Conservation (phyloP, 192 early-diverging fungal genomes). For the Gonapodya prolifera region DNA sequence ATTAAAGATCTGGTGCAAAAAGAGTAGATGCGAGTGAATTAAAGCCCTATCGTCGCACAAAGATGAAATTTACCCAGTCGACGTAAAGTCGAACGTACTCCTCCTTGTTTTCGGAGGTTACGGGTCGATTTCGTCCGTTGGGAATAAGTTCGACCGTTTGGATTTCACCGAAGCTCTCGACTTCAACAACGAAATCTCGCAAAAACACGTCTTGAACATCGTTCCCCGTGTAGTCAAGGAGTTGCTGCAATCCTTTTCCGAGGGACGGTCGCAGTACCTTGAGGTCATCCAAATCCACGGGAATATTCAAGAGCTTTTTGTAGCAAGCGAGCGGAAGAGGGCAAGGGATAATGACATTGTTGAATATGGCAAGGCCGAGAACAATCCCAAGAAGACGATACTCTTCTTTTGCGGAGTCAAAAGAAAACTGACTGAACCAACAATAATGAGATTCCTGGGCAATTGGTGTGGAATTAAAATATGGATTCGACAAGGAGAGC, state of each 20-base stretch:
- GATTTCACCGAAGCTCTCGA: conserved; percentile 48
- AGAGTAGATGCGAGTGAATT: neutral
- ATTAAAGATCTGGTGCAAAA: conserved; percentile 34
- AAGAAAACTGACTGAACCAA: neutral
- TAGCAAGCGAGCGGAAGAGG: conserved; percentile 75
- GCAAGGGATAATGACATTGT: conserved; percentile 80
- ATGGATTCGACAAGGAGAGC: conserved; percentile 8
- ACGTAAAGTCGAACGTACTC: conserved; percentile 74
- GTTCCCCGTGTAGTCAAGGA: conserved; percentile 55
- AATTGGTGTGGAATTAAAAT: neutral
- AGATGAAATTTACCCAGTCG: conserved; percentile 31
- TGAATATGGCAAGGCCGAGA: conserved; percentile 84
- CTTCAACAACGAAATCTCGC: conserved; percentile 65
- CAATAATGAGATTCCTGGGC: conserved; percentile 10
- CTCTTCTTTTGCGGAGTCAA: conserved; percentile 44
- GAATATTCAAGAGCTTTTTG: conserved; percentile 68
- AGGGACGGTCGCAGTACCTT: conserved; percentile 61
- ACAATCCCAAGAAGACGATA: conserved; percentile 78
- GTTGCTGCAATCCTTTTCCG: conserved; percentile 57
- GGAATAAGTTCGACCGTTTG: conserved; percentile 51
- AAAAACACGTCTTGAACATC: conserved; percentile 69
- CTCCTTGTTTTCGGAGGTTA: conserved; percentile 61
- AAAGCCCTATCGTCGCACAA: neutral
- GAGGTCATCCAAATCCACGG: conserved; percentile 59
- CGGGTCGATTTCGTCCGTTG: conserved; percentile 41